These are phyloP conservation scores for Trichoderma parareesei DNA, from an alignment of 495 filamentous ascomycete species.

Conservation along the genomic window DNA sequence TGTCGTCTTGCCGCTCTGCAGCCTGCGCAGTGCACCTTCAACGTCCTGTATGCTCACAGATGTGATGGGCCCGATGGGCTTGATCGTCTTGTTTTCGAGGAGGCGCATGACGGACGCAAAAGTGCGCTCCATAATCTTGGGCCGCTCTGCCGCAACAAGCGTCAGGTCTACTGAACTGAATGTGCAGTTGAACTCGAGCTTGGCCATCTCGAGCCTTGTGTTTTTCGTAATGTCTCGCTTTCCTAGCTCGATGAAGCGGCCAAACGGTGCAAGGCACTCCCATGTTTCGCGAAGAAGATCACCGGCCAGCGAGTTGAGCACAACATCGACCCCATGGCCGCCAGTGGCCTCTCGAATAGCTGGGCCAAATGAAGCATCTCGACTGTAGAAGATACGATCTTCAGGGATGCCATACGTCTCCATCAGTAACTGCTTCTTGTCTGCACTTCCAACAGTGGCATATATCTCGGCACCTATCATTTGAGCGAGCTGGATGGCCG, in stretches of 20 bases:
- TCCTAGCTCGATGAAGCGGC: slow-evolving; percentile 39
- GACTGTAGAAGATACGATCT: slow-evolving; percentile 48
- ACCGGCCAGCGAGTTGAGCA: slow-evolving; percentile 51
- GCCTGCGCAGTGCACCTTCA: slow-evolving; percentile 35
- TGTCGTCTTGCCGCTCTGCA: slow-evolving; percentile 43
- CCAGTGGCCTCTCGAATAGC: slow-evolving; percentile 41
- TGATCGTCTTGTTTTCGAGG: slow-evolving; percentile 30
- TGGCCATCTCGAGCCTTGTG: slow-evolving; percentile 31
- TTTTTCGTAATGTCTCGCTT: slow-evolving; percentile 32
- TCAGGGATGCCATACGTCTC: slow-evolving; percentile 41
- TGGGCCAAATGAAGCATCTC: slow-evolving; percentile 35
- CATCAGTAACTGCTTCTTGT: slow-evolving; percentile 45
- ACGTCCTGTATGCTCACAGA: slow-evolving; percentile 29
- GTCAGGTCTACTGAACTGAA: slow-evolving; percentile 43
- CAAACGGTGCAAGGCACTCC: slow-evolving; percentile 40
- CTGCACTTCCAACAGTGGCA: slow-evolving; percentile 44
- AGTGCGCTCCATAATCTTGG: slow-evolving; percentile 29
- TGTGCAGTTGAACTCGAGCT: slow-evolving; percentile 36
- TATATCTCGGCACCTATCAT: slow-evolving; percentile 50
- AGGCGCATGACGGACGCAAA: slow-evolving; percentile 34
- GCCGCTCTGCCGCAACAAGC: slow-evolving; percentile 31
- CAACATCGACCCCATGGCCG: slow-evolving; percentile 52
- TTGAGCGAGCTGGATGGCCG: slow-evolving; percentile 49
- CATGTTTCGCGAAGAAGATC: slow-evolving; percentile 38
- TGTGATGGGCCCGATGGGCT: slow-evolving; percentile 25